Evolutionary conservation across 345 rosid species (phyloP).

Genomic region (Populus euphratica): DNA sequence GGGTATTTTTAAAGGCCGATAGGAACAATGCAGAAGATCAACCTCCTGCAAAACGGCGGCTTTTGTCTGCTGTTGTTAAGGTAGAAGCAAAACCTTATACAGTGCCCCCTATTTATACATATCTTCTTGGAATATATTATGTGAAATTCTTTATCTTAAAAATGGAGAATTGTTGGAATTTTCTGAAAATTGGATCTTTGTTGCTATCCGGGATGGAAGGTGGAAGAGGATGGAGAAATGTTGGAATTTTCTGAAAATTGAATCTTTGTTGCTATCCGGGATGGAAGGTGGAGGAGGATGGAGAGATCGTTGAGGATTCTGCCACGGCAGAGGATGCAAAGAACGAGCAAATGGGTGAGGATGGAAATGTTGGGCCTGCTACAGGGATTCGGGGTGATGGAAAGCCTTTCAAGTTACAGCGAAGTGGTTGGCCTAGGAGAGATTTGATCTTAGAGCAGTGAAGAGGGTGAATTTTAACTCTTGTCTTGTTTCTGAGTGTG

Average conservation of each 20-base stretch:
- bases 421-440: slow-evolving; percentile 51
- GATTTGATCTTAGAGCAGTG: slow-evolving; percentile 46
- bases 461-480: slow-evolving; percentile 41
- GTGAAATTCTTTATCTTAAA: background rate
- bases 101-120: background rate
- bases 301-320: slow-evolving; percentile 51
- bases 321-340: slow-evolving; percentile 34
- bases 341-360: slow-evolving; percentile 22
- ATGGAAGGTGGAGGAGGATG: slow-evolving; percentile 62
- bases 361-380: slow-evolving; percentile 26
- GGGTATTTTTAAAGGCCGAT: slow-evolving; percentile 49
- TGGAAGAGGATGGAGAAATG: slow-evolving; percentile 75
- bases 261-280: background rate
- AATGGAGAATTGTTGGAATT: background rate
- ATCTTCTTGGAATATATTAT: background rate
- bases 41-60: slow-evolving; percentile 82
- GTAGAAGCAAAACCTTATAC: slow-evolving; percentile 27
- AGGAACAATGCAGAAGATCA: slow-evolving; percentile 67
- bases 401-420: slow-evolving; percentile 37
- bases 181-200: background rate
- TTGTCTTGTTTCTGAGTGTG: background rate
- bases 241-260: background rate
- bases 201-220: slow-evolving; percentile 18
- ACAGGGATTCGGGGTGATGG: slow-evolving; percentile 30
- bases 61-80: slow-evolving; percentile 90